These are phyloP conservation scores for Psilocybe sp. DNA, from an alignment of 768 basidiomycete species.

Conservation along the genomic window DNA sequence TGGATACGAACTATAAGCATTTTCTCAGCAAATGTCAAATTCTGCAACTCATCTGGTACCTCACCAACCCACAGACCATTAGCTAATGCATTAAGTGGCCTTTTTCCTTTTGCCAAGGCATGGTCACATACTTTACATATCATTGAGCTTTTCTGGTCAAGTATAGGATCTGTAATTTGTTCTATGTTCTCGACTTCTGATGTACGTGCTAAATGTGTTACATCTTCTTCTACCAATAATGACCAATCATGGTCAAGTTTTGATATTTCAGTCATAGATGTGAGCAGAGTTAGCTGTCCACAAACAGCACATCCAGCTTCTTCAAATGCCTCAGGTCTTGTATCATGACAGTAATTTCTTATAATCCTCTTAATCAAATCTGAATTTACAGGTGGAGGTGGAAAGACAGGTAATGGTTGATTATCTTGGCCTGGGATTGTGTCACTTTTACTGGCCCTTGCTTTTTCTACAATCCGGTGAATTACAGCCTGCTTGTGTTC, in stretches of 20 bases:
- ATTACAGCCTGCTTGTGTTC: too few species aligned
- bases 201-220: slow-evolving; percentile 6
- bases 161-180: slow-evolving; percentile 9
- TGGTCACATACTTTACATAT: slow-evolving; percentile 8
- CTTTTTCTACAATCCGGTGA: too few species aligned
- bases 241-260: slow-evolving; percentile 4
- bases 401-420: background rate
- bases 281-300: slow-evolving; percentile 17
- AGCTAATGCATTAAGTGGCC: slow-evolving; percentile 11
- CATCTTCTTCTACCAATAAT: background rate
- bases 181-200: background rate
- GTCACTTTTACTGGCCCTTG: too few species aligned
- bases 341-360: background rate
- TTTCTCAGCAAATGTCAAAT: slow-evolving; percentile 19
- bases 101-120: slow-evolving; percentile 3
- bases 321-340: slow-evolving; percentile 3
- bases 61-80: slow-evolving; percentile 14
- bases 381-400: background rate
- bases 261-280: slow-evolving; percentile 16
- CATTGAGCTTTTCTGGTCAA: slow-evolving; percentile 6
- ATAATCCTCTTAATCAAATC: slow-evolving; percentile 2
- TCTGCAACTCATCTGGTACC: slow-evolving; percentile 11
- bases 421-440: too few species aligned
- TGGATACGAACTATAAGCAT: slow-evolving; percentile 20
- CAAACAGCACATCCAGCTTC: slow-evolving; percentile 31